Percentiles rank a stretch among this genome's conserved stretches.
Evolutionary conservation across 805 yeast genomes (phyloP).

Genomic region (Starmerella powellii): DNA sequence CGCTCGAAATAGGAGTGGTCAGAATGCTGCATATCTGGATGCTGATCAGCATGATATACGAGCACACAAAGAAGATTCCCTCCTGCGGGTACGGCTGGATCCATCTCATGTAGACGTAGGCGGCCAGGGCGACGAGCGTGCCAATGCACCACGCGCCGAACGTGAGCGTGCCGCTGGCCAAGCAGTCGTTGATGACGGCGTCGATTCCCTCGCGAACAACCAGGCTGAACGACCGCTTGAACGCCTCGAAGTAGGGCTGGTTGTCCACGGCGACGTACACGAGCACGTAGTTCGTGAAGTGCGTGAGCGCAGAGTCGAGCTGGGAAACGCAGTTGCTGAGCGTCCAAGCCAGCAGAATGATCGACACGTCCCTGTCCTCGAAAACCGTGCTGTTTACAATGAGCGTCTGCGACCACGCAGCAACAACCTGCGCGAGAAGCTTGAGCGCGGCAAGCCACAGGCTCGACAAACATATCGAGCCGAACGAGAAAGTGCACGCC

Average conservation of each 20-base stretch:
- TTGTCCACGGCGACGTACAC: constrained; percentile 83
- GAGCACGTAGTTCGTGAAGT: constrained; percentile 84
- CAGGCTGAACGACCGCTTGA: constrained; percentile 72
- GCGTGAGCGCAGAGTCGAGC: constrained; percentile 67
- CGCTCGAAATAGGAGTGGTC: constrained; percentile 64
- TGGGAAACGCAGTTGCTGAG: constrained; percentile 37
- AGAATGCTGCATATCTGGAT: constrained; percentile 64
- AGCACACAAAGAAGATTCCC: constrained; percentile 36
- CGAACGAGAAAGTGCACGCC: constrained; percentile 75
- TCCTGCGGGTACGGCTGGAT: constrained; percentile 53
- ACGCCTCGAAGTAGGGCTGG: constrained; percentile 57
- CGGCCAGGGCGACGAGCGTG: constrained; percentile 48
- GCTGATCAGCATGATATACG: constrained; percentile 60
- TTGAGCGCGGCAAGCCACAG: constrained; percentile 61
- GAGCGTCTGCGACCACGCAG: constrained; percentile 16
- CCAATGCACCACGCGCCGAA: constrained; percentile 64
- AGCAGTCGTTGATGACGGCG: constrained; percentile 72
- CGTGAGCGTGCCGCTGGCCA: constrained; percentile 67
- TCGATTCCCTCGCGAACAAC: constrained; percentile 70
- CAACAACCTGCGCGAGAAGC: constrained; percentile 28
- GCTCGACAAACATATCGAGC: constrained; percentile 81
- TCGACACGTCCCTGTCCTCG: constrained; percentile 11
- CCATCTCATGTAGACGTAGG: constrained; percentile 52
- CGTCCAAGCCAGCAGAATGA: constrained; percentile 19
- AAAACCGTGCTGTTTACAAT: constrained; percentile 10